Base-by-base conservation (phyloP, 371 early-diverging fungal species). In the Dinochytrium kinnereticum region DNA sequence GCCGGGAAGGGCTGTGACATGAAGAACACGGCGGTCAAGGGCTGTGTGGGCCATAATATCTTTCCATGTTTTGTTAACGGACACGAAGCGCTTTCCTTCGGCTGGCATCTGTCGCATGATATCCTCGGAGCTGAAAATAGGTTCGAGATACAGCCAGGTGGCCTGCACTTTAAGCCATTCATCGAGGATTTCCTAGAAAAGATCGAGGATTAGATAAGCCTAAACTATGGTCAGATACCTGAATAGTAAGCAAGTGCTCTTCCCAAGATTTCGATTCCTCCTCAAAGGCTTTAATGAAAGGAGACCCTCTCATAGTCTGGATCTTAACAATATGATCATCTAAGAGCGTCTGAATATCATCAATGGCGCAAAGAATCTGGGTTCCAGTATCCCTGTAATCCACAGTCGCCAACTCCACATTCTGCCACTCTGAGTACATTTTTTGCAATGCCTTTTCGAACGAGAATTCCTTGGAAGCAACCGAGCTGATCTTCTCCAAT, bases 251-350 rank as follows among this genome's bases (percentile, higher is more conserved):
- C 17, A 87, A 74, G 31, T 77, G 67, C 49, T 76, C 79, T 33
- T 84, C 84, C 87, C 85, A 85, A 1, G 76, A 69, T 33, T 69
- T 55, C 10, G 84, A 78, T 66, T 87, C 87, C 39, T 83, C 83
- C 28, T 84, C 87, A 75, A 87, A 84, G 0, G 87, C 81, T 71
- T 85, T 87, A 68, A 85, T 87, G 70, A 85, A 87, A 17, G 87
- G 87, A 24, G 84, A 84, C 5, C 85, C 84, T 1, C 84, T 59
- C 87, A 87, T 87, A 0, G 87, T 84, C 69, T 87, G 87, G 5
- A 85, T 87, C 57, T 85, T 85, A 24, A 87, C 87, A 70, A 87
- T 87, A 64, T 87, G 87, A 68, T 87, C 87, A 68, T 87, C 87
- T 28, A 87, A 75, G 26, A 87, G 68, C 1, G 82, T 80, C 71